phyloP scores from a whole-genome alignment of 225 moss, liverwort and hornwort genomes.

The Sphagnum tenellum region DNA sequence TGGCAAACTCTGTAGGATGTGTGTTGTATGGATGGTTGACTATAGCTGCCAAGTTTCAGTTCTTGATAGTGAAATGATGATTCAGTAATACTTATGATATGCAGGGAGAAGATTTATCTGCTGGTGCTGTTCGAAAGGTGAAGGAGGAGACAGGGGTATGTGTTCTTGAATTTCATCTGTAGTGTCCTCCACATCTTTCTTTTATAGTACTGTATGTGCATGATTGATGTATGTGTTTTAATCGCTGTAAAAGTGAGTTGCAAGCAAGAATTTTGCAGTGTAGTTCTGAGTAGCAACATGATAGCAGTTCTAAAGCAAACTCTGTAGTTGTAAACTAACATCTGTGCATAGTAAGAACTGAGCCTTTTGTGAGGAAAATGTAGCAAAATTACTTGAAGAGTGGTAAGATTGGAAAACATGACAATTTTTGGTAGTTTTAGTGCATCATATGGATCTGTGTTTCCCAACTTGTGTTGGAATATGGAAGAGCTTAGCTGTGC shows the following conservation, averaged over 20 bases:
- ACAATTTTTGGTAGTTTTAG: too few species aligned
- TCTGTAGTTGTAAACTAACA: too few species aligned
- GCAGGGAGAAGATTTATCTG: slow-evolving; percentile 61
- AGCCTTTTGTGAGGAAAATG: too few species aligned
- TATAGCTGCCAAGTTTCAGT: slow-evolving; percentile 1
- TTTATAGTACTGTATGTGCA: neutral
- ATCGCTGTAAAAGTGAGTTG: neutral
- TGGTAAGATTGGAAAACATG: too few species aligned
- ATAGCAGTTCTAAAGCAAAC: too few species aligned
- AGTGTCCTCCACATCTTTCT: neutral
- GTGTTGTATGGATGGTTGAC: neutral
- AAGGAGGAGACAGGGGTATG: slow-evolving; percentile 79
- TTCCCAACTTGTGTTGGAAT: too few species aligned
- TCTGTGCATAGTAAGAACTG: too few species aligned
- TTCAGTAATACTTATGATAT: slow-evolving; percentile 3
- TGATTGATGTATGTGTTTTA: neutral
- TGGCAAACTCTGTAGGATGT: slow-evolving; percentile 44
- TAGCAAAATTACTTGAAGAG: too few species aligned
- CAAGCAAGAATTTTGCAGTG: too few species aligned
- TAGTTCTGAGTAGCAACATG: too few species aligned
- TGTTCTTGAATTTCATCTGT: neutral
- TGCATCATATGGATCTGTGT: too few species aligned
- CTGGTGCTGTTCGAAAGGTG: slow-evolving; percentile 62
- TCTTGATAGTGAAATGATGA: neutral
- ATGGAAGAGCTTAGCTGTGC: too few species aligned